phyloP scores from a whole-genome alignment of 176 grass and related monocot species.

The Musa beccarii region DNA sequence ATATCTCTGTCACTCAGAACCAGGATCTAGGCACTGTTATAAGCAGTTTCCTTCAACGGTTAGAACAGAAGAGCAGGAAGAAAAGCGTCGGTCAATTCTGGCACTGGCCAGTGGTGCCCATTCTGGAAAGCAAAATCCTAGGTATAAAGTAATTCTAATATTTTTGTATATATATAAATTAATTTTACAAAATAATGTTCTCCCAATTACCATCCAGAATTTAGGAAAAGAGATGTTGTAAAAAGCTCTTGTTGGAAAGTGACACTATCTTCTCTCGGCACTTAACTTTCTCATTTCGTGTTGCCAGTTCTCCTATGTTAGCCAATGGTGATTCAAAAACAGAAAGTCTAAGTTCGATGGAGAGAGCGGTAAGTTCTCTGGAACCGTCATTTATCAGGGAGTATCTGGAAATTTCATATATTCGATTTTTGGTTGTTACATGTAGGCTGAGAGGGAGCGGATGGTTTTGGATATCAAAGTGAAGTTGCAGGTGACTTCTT shows the following conservation, averaged over 20 bases:
- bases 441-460: conserved; percentile 83
- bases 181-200: conserved; percentile 1
- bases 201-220: neutral
- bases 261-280: conserved; percentile 5
- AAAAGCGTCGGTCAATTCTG: conserved; percentile 76
- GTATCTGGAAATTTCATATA: neutral
- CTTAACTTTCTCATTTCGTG: conserved; percentile 34
- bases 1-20: conserved; percentile 24
- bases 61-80: conserved; percentile 96
- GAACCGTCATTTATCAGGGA: conserved; percentile 3
- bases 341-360: conserved; percentile 92
- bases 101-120: conserved; percentile 56
- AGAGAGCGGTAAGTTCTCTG: conserved; percentile 71
- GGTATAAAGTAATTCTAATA: conserved; percentile 28
- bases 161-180: conserved; percentile 12
- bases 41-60: conserved; percentile 77
- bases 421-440: conserved; percentile 22
- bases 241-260: neutral
- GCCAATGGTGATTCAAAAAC: conserved; percentile 54
- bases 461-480: conserved; percentile 99
- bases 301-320: conserved; percentile 41
- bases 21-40: conserved; percentile 50
- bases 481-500: conserved; percentile 78
- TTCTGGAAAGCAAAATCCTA: conserved; percentile 49
- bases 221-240: neutral